Evolutionary conservation across 805 yeast genomes (phyloP).

Genomic region (Clavispora asparagi): DNA sequence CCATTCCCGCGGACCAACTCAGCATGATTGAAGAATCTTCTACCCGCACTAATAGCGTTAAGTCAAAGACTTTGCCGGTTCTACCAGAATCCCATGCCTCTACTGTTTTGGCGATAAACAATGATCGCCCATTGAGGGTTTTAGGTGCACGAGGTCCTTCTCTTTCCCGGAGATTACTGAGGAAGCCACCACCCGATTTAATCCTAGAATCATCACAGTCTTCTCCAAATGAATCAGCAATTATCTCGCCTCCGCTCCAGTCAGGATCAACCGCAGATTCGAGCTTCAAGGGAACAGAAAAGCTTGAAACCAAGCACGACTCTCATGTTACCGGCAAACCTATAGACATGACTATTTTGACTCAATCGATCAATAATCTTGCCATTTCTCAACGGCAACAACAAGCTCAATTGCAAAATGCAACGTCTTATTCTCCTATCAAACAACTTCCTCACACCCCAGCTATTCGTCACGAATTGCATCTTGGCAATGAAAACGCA

Average conservation of each 20-base stretch:
- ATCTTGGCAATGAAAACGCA: constrained; percentile 10
- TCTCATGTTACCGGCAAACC: neutral
- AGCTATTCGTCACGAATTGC: constrained; percentile 3
- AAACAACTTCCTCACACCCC: neutral
- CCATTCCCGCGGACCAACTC: constrained; percentile 28
- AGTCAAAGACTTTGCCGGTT: constrained; percentile 6
- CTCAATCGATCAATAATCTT: neutral
- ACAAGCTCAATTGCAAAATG: neutral
- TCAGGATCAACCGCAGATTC: neutral
- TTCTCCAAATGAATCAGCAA: neutral
- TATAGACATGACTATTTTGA: neutral
- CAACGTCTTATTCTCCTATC: neutral
- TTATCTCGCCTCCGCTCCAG: neutral
- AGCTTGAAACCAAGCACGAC: neutral
- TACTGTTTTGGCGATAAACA: neutral
- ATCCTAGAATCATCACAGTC: neutral
- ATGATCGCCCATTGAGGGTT: neutral
- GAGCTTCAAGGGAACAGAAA: neutral
- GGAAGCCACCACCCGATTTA: neutral
- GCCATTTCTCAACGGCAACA: neutral
- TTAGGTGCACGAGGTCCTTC: neutral
- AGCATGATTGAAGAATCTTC: constrained; percentile 41
- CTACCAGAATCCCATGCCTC: neutral
- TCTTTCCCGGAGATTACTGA: neutral
- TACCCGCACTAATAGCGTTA: constrained; percentile 24